Evolutionary conservation across 495 filamentous ascomycete genomes (phyloP).

Genomic region (Lentithecium fluviatile): DNA sequence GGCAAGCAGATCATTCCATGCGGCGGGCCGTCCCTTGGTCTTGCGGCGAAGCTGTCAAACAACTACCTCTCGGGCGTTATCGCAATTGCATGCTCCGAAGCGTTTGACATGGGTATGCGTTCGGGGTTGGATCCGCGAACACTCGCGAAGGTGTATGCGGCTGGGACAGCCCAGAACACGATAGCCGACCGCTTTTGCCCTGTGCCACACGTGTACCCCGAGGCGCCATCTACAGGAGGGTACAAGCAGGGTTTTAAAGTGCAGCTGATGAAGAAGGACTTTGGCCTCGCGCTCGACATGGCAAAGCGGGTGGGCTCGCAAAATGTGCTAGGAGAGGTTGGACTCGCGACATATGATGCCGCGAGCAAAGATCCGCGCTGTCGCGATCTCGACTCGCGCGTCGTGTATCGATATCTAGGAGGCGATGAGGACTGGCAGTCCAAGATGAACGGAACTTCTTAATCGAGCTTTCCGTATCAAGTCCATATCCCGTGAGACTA

Average conservation of each 20-base stretch:
- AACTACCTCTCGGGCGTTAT: conserved; percentile 57
- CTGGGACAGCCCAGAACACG: conserved; percentile 52
- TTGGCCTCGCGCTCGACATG: conserved; percentile 51
- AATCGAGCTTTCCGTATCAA: background rate
- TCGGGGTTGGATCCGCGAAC: conserved; percentile 52
- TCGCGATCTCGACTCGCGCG: conserved; percentile 52
- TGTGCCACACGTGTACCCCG: conserved; percentile 51
- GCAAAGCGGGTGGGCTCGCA: conserved; percentile 48
- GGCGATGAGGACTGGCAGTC: conserved; percentile 51
- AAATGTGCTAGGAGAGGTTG: conserved; percentile 46
- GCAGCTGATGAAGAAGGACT: conserved; percentile 56
- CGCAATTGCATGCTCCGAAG: conserved; percentile 53
- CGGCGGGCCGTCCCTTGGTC: conserved; percentile 51
- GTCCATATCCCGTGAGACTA: too few species aligned
- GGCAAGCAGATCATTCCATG: conserved; percentile 53
- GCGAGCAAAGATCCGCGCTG: conserved; percentile 49
- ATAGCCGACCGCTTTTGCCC: conserved; percentile 54
- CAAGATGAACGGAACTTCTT: conserved; percentile 19
- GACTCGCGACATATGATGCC: conserved; percentile 50
- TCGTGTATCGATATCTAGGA: conserved; percentile 54
- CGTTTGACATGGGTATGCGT: conserved; percentile 56
- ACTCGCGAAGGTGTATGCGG: conserved; percentile 50
- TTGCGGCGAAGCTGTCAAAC: conserved; percentile 57
- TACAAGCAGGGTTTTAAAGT: conserved; percentile 55
- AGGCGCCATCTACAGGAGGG: conserved; percentile 50